Conservation (phyloP, 768 basidiomycete genomes). For the Termitomyces sp. region DNA sequence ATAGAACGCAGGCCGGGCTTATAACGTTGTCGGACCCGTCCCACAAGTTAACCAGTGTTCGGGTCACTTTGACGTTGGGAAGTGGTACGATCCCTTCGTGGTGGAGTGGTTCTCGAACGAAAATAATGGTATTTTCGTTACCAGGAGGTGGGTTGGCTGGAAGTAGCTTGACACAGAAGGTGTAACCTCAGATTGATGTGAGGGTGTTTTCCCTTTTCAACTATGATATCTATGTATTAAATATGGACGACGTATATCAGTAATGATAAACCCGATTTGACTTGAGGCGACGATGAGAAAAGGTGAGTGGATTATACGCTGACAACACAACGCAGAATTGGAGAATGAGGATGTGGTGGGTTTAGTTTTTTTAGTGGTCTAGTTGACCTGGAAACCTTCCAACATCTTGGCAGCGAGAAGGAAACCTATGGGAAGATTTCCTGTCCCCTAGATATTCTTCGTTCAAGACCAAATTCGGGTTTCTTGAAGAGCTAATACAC, state of each 20-base stretch:
- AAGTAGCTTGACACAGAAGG: slow-evolving; percentile 33
- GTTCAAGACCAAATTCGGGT: too few relatives aligned
- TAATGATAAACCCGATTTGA: too few relatives aligned
- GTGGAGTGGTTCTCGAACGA: slow-evolving; percentile 17
- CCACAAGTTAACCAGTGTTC: slow-evolving; percentile 37
- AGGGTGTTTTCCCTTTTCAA: neutral
- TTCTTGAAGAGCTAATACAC: too few relatives aligned
- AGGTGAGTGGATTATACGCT: neutral
- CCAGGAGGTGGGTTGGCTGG: slow-evolving; percentile 44
- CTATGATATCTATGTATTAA: neutral
- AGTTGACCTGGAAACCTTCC: too few relatives aligned
- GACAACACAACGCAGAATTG: neutral
- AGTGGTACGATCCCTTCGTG: slow-evolving; percentile 15
- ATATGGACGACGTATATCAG: neutral
- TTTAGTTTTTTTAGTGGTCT: too few relatives aligned
- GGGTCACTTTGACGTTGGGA: slow-evolving; percentile 29
- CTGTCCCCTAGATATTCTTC: too few relatives aligned
- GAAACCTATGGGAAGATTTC: too few relatives aligned
- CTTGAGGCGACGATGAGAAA: too few relatives aligned
- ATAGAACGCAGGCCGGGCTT: slow-evolving; percentile 31
- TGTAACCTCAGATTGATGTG: neutral
- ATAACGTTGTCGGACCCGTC: slow-evolving; percentile 65
- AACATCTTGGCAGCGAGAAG: too few relatives aligned
- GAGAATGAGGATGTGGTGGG: too few relatives aligned
- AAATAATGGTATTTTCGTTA: slow-evolving; percentile 32